Base-by-base conservation (phyloP, 1,284 basidiomycete species). In the Exsudoporus floridanus region DNA sequence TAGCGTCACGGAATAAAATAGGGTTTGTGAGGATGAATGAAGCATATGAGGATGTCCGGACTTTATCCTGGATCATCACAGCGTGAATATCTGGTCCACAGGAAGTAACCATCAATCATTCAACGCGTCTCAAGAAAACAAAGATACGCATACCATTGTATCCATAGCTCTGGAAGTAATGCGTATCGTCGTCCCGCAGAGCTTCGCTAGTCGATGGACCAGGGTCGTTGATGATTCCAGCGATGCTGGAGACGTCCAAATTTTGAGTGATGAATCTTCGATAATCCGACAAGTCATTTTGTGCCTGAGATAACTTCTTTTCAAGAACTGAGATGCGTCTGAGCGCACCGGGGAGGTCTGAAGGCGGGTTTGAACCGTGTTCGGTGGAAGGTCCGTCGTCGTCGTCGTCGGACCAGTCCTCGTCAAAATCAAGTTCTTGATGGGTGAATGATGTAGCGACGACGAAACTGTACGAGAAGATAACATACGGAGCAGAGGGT, bases 111-210 rank as follows among this genome's bases (percentile, higher is more conserved):
- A 28, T 41, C 34, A 21, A 14, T 33, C 14, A n/a, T 9, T 12
- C n/a, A n/a, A n/a, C n/a, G 16, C n/a, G 18, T 34, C 16, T 14
- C 21, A 7, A 25, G 9, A 7, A n/a, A 14, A 50, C 14, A 30
- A 53, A 27, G 43, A 5, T 49, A 45, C 16, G 55, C 80, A 18
- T 57, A 91, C 92, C 93, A 63, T 97, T 96, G 59, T 86, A 86
- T n/a, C 82, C 90, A 64, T 99, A 98, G 58, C 88, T 92, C 55
- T 92, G 81, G 72, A 98, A 99, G 72, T 99, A 99, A 67, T 97
- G 91, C 0, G 90, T 82, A 69, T 98, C 96, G 62, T 97, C 92
- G 60, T 95, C 92, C 34, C 86, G 74, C 28, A 54, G 37, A 13
- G 66, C 54, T 18, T 61, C 64, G 7, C 58, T 60, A 41, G 67